These are phyloP conservation scores for Corchorus capsularis DNA, from an alignment of 345 rosid genomes.

Conservation along the genomic window DNA sequence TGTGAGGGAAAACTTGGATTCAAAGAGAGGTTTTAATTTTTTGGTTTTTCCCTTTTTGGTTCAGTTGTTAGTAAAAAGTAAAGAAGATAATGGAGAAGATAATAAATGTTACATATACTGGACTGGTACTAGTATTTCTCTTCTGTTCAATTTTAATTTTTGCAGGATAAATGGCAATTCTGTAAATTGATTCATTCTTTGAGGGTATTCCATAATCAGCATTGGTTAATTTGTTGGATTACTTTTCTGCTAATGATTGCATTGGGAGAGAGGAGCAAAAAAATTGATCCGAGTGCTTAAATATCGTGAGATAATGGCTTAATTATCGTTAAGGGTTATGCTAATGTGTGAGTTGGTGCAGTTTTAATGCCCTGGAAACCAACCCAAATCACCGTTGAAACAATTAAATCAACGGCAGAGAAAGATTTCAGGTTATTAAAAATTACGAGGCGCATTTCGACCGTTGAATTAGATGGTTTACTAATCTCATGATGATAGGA, in stretches of 20 bases:
- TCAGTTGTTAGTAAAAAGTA: neutral
- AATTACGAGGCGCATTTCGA: neutral
- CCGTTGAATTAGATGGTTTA: neutral
- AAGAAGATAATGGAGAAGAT: neutral
- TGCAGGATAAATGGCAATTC: neutral
- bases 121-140: neutral
- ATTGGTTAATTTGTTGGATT: neutral
- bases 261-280: neutral
- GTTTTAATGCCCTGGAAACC: too few species aligned
- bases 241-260: conserved; percentile 5
- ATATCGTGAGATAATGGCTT: conserved; percentile 12
- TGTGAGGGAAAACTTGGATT: conserved; percentile 1
- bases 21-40: neutral
- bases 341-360: neutral
- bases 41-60: neutral
- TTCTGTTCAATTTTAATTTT: neutral
- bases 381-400: neutral
- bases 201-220: neutral
- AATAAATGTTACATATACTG: neutral
- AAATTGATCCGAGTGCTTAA: neutral
- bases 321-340: neutral
- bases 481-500: neutral
- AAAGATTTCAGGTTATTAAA: neutral
- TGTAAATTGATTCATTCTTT: neutral
- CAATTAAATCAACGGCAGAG: neutral